Evolutionary conservation across 169 alveolate genomes (phyloP).

Genomic region (Prorocentrum cordatum): DNA sequence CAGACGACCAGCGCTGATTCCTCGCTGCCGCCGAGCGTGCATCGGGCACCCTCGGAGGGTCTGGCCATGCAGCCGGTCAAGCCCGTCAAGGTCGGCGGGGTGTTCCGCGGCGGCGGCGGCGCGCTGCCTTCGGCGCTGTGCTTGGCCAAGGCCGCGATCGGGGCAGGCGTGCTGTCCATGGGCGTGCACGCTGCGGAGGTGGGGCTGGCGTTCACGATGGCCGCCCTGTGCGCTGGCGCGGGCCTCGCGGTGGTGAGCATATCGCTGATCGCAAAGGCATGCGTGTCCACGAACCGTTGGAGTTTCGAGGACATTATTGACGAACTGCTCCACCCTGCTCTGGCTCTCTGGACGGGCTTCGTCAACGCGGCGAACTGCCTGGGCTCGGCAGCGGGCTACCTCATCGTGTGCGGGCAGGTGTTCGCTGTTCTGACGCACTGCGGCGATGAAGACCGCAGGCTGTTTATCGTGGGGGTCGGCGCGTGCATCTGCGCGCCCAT

Average conservation of each 20-base stretch:
- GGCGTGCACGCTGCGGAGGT: slow-evolving; percentile 7
- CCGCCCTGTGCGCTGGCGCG: not conserved
- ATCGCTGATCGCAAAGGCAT: not conserved
- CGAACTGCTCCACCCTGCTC: not conserved
- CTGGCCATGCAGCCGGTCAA: too few species aligned
- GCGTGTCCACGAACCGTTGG: not conserved
- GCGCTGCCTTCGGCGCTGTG: slow-evolving; percentile 1
- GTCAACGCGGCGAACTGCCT: not conserved
- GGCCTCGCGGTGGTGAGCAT: not conserved
- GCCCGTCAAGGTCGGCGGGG: too few species aligned
- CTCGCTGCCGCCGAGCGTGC: too few species aligned
- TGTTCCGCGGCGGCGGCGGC: slow-evolving; percentile 21
- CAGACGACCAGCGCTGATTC: too few species aligned
- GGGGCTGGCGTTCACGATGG: not conserved
- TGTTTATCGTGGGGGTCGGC: not conserved
- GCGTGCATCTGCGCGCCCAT: not conserved
- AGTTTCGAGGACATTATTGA: slow-evolving; percentile 17
- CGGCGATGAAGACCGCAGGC: not conserved
- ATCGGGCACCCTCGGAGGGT: too few species aligned
- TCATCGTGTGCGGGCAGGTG: slow-evolving; percentile 15
- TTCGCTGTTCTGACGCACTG: not conserved
- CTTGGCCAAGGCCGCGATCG: slow-evolving; percentile 25
- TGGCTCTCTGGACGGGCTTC: slow-evolving; percentile 5
- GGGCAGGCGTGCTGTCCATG: slow-evolving; percentile 13
- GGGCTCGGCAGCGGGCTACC: slow-evolving; percentile 1